These are phyloP conservation scores for Pleurotus eryngii DNA, from an alignment of 768 basidiomycete species.

Conservation along the genomic window DNA sequence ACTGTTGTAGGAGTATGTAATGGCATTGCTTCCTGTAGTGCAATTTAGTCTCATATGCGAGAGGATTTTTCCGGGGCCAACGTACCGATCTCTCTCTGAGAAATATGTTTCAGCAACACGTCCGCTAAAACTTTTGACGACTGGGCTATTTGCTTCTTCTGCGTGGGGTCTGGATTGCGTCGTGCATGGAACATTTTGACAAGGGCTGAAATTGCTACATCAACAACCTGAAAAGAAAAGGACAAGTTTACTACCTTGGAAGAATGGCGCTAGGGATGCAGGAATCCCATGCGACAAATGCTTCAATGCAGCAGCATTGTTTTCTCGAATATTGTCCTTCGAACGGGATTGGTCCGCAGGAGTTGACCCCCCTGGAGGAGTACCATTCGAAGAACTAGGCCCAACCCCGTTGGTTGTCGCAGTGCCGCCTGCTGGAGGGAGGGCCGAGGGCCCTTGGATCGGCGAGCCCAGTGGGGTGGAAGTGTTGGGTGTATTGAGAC, in stretches of 20 bases:
- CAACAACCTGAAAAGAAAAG: not conserved
- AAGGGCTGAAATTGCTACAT: conserved; percentile 48
- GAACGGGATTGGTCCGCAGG: conserved; percentile 7
- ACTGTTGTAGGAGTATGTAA: conserved; percentile 43
- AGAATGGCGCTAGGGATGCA: conserved; percentile 72
- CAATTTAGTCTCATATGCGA: conserved; percentile 13
- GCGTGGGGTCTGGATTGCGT: conserved; percentile 68
- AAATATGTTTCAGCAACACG: conserved; percentile 71
- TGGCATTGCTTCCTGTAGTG: conserved; percentile 21
- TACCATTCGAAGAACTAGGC: conserved; percentile 11
- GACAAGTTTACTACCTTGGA: conserved; percentile 58
- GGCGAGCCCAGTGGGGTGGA: conserved; percentile 51
- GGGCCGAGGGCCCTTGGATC: conserved; percentile 35
- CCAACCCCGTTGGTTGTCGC: conserved; percentile 28
- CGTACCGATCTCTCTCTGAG: conserved; percentile 50
- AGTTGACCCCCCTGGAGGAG: conserved; percentile 18
- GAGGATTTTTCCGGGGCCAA: not conserved
- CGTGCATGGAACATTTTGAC: conserved; percentile 84
- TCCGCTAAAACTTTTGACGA: conserved; percentile 69
- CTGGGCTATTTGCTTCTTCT: conserved; percentile 73
- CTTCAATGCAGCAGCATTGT: conserved; percentile 74
- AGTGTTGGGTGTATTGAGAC: conserved; percentile 36
- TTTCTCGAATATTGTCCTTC: conserved; percentile 47
- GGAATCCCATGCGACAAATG: conserved; percentile 80
- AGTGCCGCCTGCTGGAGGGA: conserved; percentile 34